Evolutionary conservation across 2,329 filamentous ascomycete species (phyloP), one percentile per base, ranked within the genome.

Genomic region (Escovopsis weberi): DNA sequence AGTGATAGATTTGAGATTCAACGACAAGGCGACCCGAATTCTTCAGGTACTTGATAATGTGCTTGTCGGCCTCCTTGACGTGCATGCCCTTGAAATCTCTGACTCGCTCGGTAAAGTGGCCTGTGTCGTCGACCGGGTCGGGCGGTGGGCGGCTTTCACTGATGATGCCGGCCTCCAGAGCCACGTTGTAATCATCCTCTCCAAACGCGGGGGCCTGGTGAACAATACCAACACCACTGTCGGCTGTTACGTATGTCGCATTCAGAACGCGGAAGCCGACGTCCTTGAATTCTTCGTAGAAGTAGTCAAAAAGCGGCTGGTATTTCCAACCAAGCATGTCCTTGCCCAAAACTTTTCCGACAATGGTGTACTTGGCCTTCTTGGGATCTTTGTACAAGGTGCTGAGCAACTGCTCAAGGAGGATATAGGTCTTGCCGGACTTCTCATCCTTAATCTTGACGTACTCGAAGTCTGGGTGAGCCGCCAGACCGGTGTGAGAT

Each of bases 301-400:
- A 89, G 65, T 94, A 95, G 56, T 83, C 74, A 61, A 95, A 96
- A 1, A 88, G 72, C 6, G 89, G 88, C 60, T 86, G 71, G 57
- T 95, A 96, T 58, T 79, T 82, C 84, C 85, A 93, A 34, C 84
- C 86, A 30, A 85, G 66, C 79, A 95, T 86, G 38, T 87, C 80
- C 50, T 78, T 82, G 39, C 89, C 89, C 63, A 80, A 83, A 51
- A 93, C 64, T 55, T 82, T 88, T 48, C 82, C 74, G 12, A 94
- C 59, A 41, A 91, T 70, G 67, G 85, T 86, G 66, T 80, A 94
- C 59, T 94, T 93, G 40, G 87, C 87, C 68, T 94, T 94, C 68
- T 94, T 95, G 7, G 83, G 83, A 51, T 94, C 86, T 61, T 95
- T 95, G 68, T 94, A 95, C 2, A 95, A 69, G 5, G 83, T 89